Evolutionary conservation across 768 basidiomycete species (phyloP), one percentile per base, ranked within the genome.

Genomic region (Leccinellum luteum): DNA sequence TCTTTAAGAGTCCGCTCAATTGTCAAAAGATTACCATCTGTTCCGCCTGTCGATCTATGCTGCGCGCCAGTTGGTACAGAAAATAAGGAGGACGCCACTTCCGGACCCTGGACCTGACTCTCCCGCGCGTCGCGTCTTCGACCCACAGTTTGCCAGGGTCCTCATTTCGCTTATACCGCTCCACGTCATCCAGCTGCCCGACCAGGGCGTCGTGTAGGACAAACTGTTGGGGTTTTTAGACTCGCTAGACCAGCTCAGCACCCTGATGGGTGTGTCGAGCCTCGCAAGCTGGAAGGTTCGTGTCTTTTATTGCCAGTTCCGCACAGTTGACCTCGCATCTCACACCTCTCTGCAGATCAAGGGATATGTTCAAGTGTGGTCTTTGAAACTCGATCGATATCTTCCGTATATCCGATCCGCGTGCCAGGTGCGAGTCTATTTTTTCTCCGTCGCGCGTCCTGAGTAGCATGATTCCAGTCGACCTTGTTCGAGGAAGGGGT

Each of bases 161-260:
- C 75, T 92, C 2, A 83, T 83, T 48, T 85, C 83, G 30, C 83
- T 81, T 55, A 81, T 89, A 62, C 90, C 90, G 0, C 80, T 89
- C 19, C 82, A 86, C n/a, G 73, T 83, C 5, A 73, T 90, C 9
- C 72, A 76, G 25, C 64, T 85, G 1, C 82, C 83, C 0, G 63
- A 79, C 5, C 73, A 79, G 49, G 73, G 79, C 30, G 67, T 76
- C 3, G 81, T 79, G 0, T 92, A 86, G 82, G 63, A 77, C 27
- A 73, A 76, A 1, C 61, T 90, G 2, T 69, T 76, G 6, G 68
- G 64, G 1, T 66, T 88, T 25, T 64, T 91, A 14, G 79, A 84
- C 41, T 84, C 81, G 3, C 80, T 85, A 73, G 75, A 81, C 17
- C 84, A 88, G 58, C 64, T 85, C 8, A 75, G 72, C 51, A 58